Evolutionary conservation across 1,284 basidiomycete species (phyloP), one percentile per base, ranked within the genome.

Genomic region (Prillingera fragicola): DNA sequence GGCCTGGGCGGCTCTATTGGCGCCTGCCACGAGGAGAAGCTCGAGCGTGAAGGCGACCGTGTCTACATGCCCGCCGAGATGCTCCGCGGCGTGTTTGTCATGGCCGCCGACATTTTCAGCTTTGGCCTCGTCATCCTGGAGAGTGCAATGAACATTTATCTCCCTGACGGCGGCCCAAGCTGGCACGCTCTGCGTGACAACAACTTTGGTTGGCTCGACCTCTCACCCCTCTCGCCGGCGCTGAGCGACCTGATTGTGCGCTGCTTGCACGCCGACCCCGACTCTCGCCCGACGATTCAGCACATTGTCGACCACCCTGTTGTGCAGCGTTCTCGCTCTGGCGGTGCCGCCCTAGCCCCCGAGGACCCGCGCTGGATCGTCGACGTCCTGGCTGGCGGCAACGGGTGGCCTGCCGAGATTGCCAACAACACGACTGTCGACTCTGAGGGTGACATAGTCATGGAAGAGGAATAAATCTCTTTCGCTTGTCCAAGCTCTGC

Each of bases 1-100:
- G 64, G 69, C 15, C 50, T 71, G 26, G 62, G 70, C 38, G 62
- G 72, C 29, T 50, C 42, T 38, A 42, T 43, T 36, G 37, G 52
- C 31, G 22, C 41, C 29, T 55, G 14, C 23, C 49, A 51, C 27
- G 54, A 57, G 32, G 73, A 73, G 15, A 77, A 78, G 47, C 32
- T 90, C 61, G 91, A 95, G 71, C 79, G 92, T 18, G 95, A 99
- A 70, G 95, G 95, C 9, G 95, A 99, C 71, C 86, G 97, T 62
- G 78, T 95, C 54, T 98, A 99, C 74, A 81, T 99, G 73, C 92
- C 95, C n/a, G 90, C 91, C 4, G 95, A 99, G 72, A 88, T 98
- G 45, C 77, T 99, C 42, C 82, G 86, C 64, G 94, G 92, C 22
- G 77, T 77, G 43, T 98, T 96, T 67, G 83, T 91, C 62, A 87